Evolutionary conservation across 805 yeast genomes (phyloP).

Genomic region (Cyberlindnera amylophila): DNA sequence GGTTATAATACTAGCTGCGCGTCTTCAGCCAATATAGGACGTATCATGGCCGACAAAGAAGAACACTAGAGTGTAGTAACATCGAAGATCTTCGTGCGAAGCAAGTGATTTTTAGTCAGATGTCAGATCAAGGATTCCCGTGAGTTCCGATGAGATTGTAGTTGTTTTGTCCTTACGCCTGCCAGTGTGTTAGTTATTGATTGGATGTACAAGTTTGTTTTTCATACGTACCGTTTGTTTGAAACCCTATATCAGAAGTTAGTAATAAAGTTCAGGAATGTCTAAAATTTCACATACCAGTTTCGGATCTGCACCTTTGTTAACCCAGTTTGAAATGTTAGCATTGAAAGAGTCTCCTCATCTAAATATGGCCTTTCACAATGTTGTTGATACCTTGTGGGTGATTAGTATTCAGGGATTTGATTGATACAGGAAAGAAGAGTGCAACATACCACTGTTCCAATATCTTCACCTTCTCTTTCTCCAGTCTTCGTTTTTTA

Average conservation of each 20-base stretch:
- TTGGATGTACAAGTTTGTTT: too few species aligned
- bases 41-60: too few species aligned
- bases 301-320: conserved; percentile 4
- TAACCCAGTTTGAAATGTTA: conserved; percentile 2
- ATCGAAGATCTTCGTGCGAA: neutral
- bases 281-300: conserved; percentile 3
- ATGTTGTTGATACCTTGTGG: conserved; percentile 2
- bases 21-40: too few species aligned
- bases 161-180: conserved; percentile 3
- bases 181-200: too few species aligned
- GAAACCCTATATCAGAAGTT: conserved; percentile 4
- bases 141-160: neutral
- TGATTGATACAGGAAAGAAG: too few species aligned
- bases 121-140: neutral
- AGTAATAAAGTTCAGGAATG: neutral
- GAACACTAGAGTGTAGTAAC: too few species aligned
- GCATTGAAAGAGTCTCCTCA: neutral
- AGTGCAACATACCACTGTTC: conserved; percentile 6
- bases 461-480: conserved; percentile 4
- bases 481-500: conserved; percentile 4
- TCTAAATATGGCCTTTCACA: conserved; percentile 1
- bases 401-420: too few species aligned
- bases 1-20: too few species aligned
- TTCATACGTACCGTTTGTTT: conserved; percentile 8
- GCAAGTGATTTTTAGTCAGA: neutral